Evolutionary conservation across 345 rosid species (phyloP).

Genomic region (Alliaria petiolata): DNA sequence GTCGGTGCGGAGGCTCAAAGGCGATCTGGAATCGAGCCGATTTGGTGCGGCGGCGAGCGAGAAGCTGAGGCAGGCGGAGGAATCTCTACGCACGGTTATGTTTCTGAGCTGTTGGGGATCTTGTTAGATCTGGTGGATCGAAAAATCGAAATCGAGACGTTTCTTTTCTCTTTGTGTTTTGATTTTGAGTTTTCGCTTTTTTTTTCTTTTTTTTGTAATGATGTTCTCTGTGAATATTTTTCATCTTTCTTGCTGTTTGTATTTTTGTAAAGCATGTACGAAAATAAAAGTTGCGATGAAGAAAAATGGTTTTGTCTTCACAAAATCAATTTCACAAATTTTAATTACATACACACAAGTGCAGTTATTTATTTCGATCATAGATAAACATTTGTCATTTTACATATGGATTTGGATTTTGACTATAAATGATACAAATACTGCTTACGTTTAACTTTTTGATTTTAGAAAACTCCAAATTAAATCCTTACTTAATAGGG

Average conservation of each 20-base stretch:
- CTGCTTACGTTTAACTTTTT: too few species aligned
- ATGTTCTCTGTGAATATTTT: constrained; percentile 6
- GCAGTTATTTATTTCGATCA: too few species aligned
- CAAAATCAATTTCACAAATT: too few species aligned
- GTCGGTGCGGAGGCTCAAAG: constrained; percentile 42
- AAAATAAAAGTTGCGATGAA: background rate
- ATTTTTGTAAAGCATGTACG: background rate
- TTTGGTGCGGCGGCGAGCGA: constrained; percentile 37
- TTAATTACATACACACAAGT: too few species aligned
- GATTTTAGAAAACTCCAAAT: too few species aligned
- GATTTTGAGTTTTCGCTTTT: background rate
- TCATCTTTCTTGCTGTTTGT: background rate
- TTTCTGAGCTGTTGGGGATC: constrained; percentile 90
- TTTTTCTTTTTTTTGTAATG: too few species aligned
- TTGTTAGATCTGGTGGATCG: constrained; percentile 20
- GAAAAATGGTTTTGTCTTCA: background rate
- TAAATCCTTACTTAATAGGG: too few species aligned
- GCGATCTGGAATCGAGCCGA: constrained; percentile 40
- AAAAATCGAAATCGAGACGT: background rate
- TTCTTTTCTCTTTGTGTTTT: background rate
- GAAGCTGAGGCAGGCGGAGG: constrained; percentile 59
- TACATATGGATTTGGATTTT: too few species aligned
- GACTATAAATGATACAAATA: too few species aligned
- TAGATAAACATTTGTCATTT: too few species aligned
- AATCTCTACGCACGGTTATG: constrained; percentile 76